Conservation (phyloP, 2,329 filamentous ascomycete genomes). For the Fusarium torulosum region DNA sequence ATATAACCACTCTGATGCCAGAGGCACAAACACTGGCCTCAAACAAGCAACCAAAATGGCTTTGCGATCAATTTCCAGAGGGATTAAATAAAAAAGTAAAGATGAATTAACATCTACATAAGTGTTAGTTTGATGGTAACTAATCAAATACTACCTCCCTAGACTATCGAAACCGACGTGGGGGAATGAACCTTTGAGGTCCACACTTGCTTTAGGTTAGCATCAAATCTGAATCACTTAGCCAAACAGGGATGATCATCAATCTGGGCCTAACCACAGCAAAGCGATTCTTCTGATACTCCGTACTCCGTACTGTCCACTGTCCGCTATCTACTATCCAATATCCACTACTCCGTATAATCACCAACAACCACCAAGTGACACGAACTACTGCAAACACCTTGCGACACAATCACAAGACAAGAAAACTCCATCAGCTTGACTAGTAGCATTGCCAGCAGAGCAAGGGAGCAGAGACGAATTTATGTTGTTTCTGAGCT, state of each 20-base stretch:
- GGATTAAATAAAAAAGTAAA: neutral
- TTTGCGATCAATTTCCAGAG: neutral
- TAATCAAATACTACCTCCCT: no score
- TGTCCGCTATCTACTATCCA: neutral
- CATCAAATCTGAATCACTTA: slow-evolving; percentile 25
- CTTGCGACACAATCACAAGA: slow-evolving; percentile 11
- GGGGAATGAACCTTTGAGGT: slow-evolving; percentile 1
- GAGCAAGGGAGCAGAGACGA: slow-evolving; percentile 6
- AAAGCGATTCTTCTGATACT: slow-evolving; percentile 1
- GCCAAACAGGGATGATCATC: slow-evolving; percentile 42
- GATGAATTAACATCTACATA: neutral
- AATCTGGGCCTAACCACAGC: neutral
- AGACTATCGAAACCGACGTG: slow-evolving; percentile 6
- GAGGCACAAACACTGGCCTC: no score
- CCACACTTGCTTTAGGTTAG: neutral
- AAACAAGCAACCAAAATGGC: neutral
- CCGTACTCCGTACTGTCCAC: neutral
- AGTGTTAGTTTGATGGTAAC: no score
- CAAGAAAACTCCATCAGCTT: neutral
- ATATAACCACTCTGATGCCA: no score
- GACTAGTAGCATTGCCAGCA: slow-evolving; percentile 1
- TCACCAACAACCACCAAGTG: slow-evolving; percentile 25
- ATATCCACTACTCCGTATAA: neutral
- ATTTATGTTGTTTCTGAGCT: slow-evolving; percentile 4
- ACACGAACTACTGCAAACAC: slow-evolving; percentile 28